Percentiles rank a stretch among this genome's conserved stretches.
These are phyloP conservation scores for Ophiocytium majus DNA, from an alignment of 352 stramenopile species.

Conservation along the genomic window DNA sequence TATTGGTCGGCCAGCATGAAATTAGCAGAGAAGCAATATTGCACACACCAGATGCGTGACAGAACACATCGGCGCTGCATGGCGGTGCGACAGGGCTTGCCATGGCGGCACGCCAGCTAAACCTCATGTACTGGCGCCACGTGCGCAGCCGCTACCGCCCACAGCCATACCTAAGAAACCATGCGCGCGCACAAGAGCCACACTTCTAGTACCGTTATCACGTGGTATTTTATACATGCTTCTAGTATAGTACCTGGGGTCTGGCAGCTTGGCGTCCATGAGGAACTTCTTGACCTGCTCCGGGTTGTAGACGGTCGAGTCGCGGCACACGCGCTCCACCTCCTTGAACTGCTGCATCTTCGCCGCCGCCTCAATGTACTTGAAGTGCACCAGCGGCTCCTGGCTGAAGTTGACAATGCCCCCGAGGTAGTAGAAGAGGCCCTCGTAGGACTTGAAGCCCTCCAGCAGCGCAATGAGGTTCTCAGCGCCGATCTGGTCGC, in stretches of 20 bases:
- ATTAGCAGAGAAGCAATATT: too few species aligned
- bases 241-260: conserved; percentile 83
- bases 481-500: conserved; percentile 87
- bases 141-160: too few species aligned
- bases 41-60: too few species aligned
- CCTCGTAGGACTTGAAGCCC: conserved; percentile 96
- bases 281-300: conserved; percentile 96
- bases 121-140: too few species aligned
- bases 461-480: conserved; percentile 98
- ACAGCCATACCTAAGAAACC: too few species aligned
- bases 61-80: too few species aligned
- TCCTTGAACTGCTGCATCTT: conserved; percentile 99
- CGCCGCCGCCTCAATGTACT: conserved; percentile 99
- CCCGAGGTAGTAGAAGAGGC: conserved; percentile 98
- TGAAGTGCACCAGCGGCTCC: conserved; percentile 97
- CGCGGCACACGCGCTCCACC: conserved; percentile 97
- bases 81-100: too few species aligned
- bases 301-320: conserved; percentile 98
- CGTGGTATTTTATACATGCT: too few species aligned
- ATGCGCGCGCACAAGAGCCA: too few species aligned
- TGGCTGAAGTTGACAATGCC: conserved; percentile 97
- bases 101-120: too few species aligned
- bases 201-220: too few species aligned
- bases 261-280: conserved; percentile 97
- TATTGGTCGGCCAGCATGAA: too few species aligned